phyloP scores from a whole-genome alignment of 2,329 filamentous ascomycete genomes.

The Blastomyces gilchristii region DNA sequence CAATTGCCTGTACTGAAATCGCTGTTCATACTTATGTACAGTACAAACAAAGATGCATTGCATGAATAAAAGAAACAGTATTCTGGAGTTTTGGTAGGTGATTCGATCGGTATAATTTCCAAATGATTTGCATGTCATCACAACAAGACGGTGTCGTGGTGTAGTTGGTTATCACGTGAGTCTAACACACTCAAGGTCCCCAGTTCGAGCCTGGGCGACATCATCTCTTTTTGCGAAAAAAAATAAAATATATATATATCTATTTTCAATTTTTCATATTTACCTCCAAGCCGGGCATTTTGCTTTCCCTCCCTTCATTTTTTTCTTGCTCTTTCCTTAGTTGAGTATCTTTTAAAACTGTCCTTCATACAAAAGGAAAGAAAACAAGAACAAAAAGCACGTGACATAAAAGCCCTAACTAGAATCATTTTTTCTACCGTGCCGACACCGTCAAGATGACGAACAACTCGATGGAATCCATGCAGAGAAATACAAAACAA shows the following conservation, averaged over 20 bases:
- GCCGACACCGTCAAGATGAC: neutral
- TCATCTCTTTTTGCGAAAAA: neutral
- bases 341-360: too few species aligned
- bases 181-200: conserved; percentile 14
- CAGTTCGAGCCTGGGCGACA: conserved; percentile 12
- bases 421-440: neutral
- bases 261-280: too few species aligned
- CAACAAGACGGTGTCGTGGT: conserved; percentile 8
- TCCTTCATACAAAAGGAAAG: too few species aligned
- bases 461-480: neutral
- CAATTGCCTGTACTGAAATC: neutral
- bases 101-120: neutral
- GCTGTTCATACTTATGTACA: neutral
- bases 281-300: too few species aligned
- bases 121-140: neutral
- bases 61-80: neutral
- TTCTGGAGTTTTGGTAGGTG: too few species aligned
- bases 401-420: neutral
- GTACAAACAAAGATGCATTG: neutral
- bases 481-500: neutral
- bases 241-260: too few species aligned
- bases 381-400: neutral
- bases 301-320: too few species aligned
- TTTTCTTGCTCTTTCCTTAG: too few species aligned
- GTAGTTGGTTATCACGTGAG: conserved; percentile 14